Conservation (phyloP, 345 rosid genomes). For the Euphorbia peplus region DNA sequence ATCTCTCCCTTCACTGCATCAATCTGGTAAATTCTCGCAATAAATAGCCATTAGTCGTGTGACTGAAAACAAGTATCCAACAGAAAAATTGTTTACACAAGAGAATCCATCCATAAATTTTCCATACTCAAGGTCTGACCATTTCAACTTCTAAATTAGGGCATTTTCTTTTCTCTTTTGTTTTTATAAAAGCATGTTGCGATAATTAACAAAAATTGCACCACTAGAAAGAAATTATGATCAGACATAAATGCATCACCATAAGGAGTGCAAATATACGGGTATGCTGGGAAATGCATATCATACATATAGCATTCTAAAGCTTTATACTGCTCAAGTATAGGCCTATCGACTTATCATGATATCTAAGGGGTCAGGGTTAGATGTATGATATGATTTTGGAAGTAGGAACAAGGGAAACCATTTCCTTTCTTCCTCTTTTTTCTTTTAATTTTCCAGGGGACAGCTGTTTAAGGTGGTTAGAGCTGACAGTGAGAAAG, state of each 20-base stretch:
- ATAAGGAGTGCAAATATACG: not conserved
- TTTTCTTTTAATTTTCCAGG: no score
- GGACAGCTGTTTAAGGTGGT: not conserved
- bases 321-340: not conserved
- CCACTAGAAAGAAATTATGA: no score
- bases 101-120: not conserved
- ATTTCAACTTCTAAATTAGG: no score
- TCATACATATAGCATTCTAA: not conserved
- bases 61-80: not conserved
- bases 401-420: not conserved
- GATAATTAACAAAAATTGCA: no score
- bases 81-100: not conserved
- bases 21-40: slow-evolving; percentile 37
- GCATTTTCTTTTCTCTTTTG: no score
- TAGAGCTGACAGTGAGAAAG: not conserved
- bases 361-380: no score
- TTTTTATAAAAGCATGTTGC: no score
- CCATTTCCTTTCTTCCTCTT: no score
- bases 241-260: no score
- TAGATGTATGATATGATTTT: no score
- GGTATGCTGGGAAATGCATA: not conserved
- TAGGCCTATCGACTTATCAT: not conserved
- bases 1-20: slow-evolving; percentile 78
- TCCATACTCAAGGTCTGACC: not conserved
- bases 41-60: not conserved